Percentiles rank a stretch among this genome's conserved stretches.
phyloP scores from a whole-genome alignment of 129 eudicot genomes.

The Solidago caesia region DNA sequence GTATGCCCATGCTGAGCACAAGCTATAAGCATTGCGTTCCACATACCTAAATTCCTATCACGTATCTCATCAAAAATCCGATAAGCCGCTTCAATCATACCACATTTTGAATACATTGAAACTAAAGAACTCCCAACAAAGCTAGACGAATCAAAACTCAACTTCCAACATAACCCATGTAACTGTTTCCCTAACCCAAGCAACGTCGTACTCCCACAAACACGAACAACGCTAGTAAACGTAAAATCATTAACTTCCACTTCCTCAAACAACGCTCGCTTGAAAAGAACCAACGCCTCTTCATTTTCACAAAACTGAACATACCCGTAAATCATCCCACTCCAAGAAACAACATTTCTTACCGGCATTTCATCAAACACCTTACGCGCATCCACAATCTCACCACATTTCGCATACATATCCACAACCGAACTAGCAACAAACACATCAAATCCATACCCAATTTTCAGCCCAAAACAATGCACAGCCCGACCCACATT shows the following conservation, averaged over 20 bases:
- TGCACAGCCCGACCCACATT: slow-evolving; percentile 54
- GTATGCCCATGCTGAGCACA: slow-evolving; percentile 89
- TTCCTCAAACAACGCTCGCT: slow-evolving; percentile 49
- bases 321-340: slow-evolving; percentile 90
- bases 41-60: slow-evolving; percentile 64
- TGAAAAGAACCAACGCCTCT: slow-evolving; percentile 74
- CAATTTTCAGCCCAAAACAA: slow-evolving; percentile 56
- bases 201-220: slow-evolving; percentile 71
- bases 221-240: slow-evolving; percentile 69
- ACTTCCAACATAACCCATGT: slow-evolving; percentile 66
- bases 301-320: slow-evolving; percentile 67
- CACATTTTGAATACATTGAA: slow-evolving; percentile 88
- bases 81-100: slow-evolving; percentile 61
- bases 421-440: slow-evolving; percentile 91
- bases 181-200: slow-evolving; percentile 73
- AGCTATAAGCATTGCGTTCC: slow-evolving; percentile 86
- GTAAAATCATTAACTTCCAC: slow-evolving; percentile 87
- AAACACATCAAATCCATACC: slow-evolving; percentile 59
- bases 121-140: slow-evolving; percentile 84
- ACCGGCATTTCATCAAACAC: slow-evolving; percentile 86
- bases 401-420: slow-evolving; percentile 85
- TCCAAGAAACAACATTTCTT: slow-evolving; percentile 92
- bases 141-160: slow-evolving; percentile 54
- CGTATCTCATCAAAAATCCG: slow-evolving; percentile 55
- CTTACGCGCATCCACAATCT: slow-evolving; percentile 60